Base-by-base conservation (phyloP, 495 filamentous ascomycete species). In the Penicillium riverlandense region DNA sequence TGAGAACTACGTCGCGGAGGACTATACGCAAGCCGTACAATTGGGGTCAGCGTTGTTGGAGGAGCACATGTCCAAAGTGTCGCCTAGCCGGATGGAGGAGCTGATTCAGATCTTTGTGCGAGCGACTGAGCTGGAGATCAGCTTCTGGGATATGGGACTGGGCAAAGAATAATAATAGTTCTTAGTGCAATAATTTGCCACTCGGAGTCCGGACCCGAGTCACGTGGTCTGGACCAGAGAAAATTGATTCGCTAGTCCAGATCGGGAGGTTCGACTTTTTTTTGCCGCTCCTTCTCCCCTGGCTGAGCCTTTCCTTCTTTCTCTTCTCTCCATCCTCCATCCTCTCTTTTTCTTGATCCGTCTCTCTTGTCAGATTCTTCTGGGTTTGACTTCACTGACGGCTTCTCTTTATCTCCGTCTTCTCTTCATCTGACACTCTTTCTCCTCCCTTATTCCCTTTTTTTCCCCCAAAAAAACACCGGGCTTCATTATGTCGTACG, bases 91-190 rank as follows among this genome's bases (percentile, higher is more conserved):
- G 37, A 78, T 95, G 53, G 88, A 92, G 43, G 84, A 94, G 58
- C 64, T 95, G 45, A 83, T 88, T 12, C 69, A 74, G 41, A 85
- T 95, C 37, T 96, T 96, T 59, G 78, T 89, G 37, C 84, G 87
- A 50, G 86, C 87, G 16, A 95, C 88, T 3, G 88, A 94, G 79
- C 82, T 95, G 77, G 89, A 95, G 64, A 83, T 82, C 52, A 83
- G 77, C 1, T 94, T 95, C 65, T 94, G 89, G 89, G 80, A 89
- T 40, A 92, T 94, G 81, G 82, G 86, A 8, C 35, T 77, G 35
- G 67, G 63, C 22, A 54, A 54, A 50, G 14, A 50, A 54, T 36
- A 71, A 14, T 8, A 36, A 27, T 58, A 52, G 48, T 46, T 31
- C 29, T 31, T 37, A 11, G 29, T 29, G 41, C 36, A 30, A 29